These are phyloP conservation scores for Aspergillus ochraceus DNA, from an alignment of 2,329 filamentous ascomycete species.

Conservation along the genomic window DNA sequence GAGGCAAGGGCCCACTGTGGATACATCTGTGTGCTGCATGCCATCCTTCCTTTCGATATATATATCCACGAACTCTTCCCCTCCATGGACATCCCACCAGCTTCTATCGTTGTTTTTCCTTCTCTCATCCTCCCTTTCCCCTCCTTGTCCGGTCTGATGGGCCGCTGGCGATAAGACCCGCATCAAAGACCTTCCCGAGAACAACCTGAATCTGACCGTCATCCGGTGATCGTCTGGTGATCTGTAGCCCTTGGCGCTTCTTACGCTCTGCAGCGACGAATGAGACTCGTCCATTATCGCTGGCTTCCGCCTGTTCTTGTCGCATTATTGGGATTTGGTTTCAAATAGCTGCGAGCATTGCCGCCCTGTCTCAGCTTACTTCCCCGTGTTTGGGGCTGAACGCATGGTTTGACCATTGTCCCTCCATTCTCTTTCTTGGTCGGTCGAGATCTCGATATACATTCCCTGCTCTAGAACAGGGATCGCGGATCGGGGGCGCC, in stretches of 20 bases:
- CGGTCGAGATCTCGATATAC: neutral
- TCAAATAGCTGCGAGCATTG: neutral
- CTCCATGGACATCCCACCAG: neutral
- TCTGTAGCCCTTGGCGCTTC: constrained; percentile 29
- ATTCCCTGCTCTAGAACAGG: neutral
- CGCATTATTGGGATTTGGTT: neutral
- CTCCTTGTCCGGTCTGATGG: neutral
- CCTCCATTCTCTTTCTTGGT: neutral
- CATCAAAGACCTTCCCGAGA: neutral
- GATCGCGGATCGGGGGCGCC: neutral
- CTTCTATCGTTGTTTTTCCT: neutral
- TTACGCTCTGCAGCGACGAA: constrained; percentile 12
- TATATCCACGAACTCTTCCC: neutral
- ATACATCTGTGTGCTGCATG: neutral
- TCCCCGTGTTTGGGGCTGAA: neutral
- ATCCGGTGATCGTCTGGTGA: constrained; percentile 14
- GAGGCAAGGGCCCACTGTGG: neutral
- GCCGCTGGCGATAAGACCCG: neutral
- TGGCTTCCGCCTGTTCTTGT: neutral
- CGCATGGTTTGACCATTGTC: neutral
- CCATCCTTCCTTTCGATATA: neutral
- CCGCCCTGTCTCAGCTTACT: neutral
- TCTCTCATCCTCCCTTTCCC: neutral
- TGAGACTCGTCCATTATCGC: constrained; percentile 9
- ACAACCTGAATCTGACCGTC: constrained; percentile 1